Conservation (phyloP, 1,284 basidiomycete genomes). For the Pseudozyma hubeiensis region DNA sequence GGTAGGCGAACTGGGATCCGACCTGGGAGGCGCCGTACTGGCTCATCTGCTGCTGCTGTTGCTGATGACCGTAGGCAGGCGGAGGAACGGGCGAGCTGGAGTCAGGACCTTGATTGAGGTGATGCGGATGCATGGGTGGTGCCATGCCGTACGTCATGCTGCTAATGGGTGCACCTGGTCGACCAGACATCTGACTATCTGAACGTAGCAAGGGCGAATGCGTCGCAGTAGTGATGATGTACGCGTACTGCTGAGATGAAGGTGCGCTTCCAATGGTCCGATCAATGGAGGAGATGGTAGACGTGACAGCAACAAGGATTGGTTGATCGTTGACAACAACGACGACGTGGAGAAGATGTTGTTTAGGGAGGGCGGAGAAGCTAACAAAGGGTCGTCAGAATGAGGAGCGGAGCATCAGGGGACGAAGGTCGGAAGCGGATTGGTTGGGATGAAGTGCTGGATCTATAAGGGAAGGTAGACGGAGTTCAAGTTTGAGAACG, state of each 20-base stretch:
- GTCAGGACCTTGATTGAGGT: conserved; percentile 33
- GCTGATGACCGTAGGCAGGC: conserved; percentile 26
- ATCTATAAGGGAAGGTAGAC: conserved; percentile 37
- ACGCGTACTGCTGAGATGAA: too few relatives aligned
- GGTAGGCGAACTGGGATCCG: conserved; percentile 36
- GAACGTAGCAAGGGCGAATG: background rate
- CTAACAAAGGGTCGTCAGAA: conserved; percentile 9
- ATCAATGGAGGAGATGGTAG: too few relatives aligned
- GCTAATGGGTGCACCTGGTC: conserved; percentile 13
- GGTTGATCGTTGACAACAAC: background rate
- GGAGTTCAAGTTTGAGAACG: conserved; percentile 20
- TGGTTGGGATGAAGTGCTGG: conserved; percentile 3
- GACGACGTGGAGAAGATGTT: conserved; percentile 3
- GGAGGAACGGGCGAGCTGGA: conserved; percentile 27
- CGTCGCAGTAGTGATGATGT: too few relatives aligned
- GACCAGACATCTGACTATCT: conserved; percentile 21
- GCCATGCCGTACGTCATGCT: conserved; percentile 52
- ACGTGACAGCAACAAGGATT: background rate
- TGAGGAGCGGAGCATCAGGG: conserved; percentile 37
- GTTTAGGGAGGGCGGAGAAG: conserved; percentile 9
- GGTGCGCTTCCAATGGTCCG: too few relatives aligned
- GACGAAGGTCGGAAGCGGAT: conserved; percentile 14
- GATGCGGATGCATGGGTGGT: conserved; percentile 46
- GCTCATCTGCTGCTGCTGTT: conserved; percentile 30
- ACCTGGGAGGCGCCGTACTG: conserved; percentile 44